Percentiles rank a stretch among this genome's conserved stretches.
Evolutionary conservation across 441 rosid genomes (phyloP).

Genomic region (Heliophila coronopifolia): DNA sequence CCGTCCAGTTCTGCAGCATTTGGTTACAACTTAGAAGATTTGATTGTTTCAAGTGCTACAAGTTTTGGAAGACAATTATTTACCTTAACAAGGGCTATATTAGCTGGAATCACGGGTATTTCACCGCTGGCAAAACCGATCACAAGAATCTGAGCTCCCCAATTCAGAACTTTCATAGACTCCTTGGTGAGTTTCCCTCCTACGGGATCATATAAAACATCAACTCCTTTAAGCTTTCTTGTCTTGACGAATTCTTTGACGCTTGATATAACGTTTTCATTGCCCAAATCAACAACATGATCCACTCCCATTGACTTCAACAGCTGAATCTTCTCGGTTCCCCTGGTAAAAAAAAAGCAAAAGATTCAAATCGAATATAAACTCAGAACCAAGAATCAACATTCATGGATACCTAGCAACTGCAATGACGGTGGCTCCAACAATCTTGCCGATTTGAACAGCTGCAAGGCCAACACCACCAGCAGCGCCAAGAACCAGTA

Average conservation of each 20-base stretch:
- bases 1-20: constrained; percentile 74
- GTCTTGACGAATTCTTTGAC: constrained; percentile 68
- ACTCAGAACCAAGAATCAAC: not conserved
- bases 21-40: not conserved
- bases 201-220: constrained; percentile 87
- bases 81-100: constrained; percentile 90
- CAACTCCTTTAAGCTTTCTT: constrained; percentile 79
- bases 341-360: constrained; percentile 45
- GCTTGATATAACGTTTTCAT: constrained; percentile 54
- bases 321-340: constrained; percentile 61
- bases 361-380: not conserved
- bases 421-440: constrained; percentile 76
- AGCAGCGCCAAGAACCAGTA: constrained; percentile 94
- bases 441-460: constrained; percentile 80
- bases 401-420: constrained; percentile 56
- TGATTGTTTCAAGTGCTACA: constrained; percentile 3
- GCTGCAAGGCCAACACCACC: constrained; percentile 97
- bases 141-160: constrained; percentile 90
- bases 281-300: constrained; percentile 68
- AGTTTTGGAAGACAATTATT: not conserved
- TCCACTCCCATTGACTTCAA: constrained; percentile 74
- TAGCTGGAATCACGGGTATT: constrained; percentile 70
- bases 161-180: constrained; percentile 68
- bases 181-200: constrained; percentile 81
- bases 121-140: constrained; percentile 94